Evolutionary conservation across 768 basidiomycete species (phyloP).

Genomic region (Boletellus sp.): DNA sequence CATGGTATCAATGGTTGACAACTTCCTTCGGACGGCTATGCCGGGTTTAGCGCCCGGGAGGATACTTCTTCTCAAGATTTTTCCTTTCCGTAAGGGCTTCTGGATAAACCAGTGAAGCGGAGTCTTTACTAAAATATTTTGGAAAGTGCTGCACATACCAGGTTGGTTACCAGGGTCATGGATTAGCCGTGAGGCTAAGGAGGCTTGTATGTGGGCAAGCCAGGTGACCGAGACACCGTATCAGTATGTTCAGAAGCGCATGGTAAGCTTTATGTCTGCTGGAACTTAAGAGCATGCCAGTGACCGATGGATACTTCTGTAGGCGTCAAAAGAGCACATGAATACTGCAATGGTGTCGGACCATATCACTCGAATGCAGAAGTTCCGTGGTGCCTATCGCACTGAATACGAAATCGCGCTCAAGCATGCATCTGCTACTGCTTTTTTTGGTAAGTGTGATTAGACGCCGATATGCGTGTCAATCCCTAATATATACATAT

Average conservation of each 20-base stretch:
- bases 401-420: conserved; percentile 3
- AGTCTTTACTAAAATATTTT: not conserved
- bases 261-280: conserved; percentile 14
- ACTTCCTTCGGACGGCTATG: not conserved
- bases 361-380: conserved; percentile 13
- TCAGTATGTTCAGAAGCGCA: conserved; percentile 23
- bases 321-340: not conserved
- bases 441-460: conserved; percentile 7
- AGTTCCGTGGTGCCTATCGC: not conserved
- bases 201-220: not conserved
- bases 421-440: conserved; percentile 7
- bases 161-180: conserved; percentile 40
- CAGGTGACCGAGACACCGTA: conserved; percentile 22
- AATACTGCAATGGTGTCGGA: conserved; percentile 10
- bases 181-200: conserved; percentile 33
- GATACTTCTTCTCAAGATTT: not conserved
- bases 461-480: too few relatives aligned
- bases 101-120: too few relatives aligned
- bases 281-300: not conserved
- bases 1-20: conserved; percentile 5
- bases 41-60: not conserved
- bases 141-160: conserved; percentile 8
- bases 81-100: conserved; percentile 15
- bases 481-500: not conserved
- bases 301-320: not conserved